Conservation (phyloP, 331 rosid genomes). For the Saraca asoca region DNA sequence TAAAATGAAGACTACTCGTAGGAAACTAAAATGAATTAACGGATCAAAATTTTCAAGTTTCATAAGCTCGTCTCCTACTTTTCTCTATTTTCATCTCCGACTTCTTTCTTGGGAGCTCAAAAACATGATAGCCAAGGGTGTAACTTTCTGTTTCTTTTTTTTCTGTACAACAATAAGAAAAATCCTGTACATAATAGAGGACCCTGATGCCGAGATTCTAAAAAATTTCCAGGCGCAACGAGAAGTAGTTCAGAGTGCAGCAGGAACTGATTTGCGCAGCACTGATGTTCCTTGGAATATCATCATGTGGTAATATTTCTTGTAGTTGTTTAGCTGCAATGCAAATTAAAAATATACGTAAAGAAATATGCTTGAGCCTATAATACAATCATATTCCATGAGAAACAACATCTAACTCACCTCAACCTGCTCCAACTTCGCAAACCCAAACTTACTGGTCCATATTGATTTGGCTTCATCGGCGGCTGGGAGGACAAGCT, state of each 20-base stretch:
- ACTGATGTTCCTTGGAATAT: conserved; percentile 82
- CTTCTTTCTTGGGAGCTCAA: conserved; percentile 9
- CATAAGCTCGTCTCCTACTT: conserved; percentile 27
- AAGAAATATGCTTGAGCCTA: not conserved
- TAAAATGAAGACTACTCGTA: not conserved
- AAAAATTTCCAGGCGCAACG: too few species aligned
- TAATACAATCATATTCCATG: not conserved
- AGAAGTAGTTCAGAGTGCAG: conserved; percentile 37
- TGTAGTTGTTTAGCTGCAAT: conserved; percentile 52
- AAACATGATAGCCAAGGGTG: conserved; percentile 35
- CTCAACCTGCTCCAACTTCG: conserved; percentile 45
- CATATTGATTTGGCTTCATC: conserved; percentile 70
- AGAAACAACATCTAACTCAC: conserved; percentile 37
- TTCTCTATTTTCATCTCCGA: conserved; percentile 41
- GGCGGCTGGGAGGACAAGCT: conserved; percentile 74
- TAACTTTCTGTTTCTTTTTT: conserved; percentile 28
- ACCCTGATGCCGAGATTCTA: too few species aligned
- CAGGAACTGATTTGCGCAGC: conserved; percentile 58
- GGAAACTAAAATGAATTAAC: conserved; percentile 27
- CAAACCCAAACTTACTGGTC: conserved; percentile 73
- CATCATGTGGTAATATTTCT: conserved; percentile 73
- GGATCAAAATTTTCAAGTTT: conserved; percentile 37
- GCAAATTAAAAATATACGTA: not conserved
- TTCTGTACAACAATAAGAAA: conserved; percentile 63
- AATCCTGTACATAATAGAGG: conserved; percentile 39